Conservation (phyloP, 2,329 filamentous ascomycete genomes). For the Colletotrichum scovillei region DNA sequence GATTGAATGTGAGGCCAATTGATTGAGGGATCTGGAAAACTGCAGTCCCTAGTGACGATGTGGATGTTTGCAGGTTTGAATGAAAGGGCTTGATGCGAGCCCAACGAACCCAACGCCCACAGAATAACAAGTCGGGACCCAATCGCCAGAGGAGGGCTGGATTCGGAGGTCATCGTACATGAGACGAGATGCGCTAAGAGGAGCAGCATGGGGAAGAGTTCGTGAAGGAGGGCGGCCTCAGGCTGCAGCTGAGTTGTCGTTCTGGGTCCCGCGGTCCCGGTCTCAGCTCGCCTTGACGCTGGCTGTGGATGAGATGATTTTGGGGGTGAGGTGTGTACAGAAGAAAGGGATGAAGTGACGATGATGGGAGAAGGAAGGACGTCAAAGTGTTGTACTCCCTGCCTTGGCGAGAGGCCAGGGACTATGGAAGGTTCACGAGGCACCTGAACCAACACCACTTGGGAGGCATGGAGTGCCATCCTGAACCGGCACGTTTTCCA, state of each 20-base stretch:
- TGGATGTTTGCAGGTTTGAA: constrained; percentile 25
- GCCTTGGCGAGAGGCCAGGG: neutral
- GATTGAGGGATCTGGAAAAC: neutral
- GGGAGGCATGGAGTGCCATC: neutral
- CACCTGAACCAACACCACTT: neutral
- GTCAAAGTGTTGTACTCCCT: neutral
- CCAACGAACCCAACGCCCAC: constrained; percentile 32
- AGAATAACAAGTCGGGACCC: constrained; percentile 8
- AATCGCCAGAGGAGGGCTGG: constrained; percentile 20
- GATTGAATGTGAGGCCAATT: constrained; percentile 6
- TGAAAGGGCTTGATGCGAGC: constrained; percentile 15
- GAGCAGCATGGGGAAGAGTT: constrained; percentile 1
- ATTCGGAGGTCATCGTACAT: constrained; percentile 17
- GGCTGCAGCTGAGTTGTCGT: neutral
- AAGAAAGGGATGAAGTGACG: neutral
- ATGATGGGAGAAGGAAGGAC: neutral
- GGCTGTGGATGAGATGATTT: neutral
- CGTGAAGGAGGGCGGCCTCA: constrained; percentile 27
- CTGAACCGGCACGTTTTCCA: neutral
- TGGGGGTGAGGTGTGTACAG: neutral
- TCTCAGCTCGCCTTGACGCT: neutral
- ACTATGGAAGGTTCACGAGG: neutral
- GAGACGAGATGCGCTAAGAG: constrained; percentile 8
- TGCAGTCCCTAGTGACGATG: constrained; percentile 10
- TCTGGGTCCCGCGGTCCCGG: neutral